Conservation (phyloP, 331 rosid species). For the Quercus lobata region DNA sequence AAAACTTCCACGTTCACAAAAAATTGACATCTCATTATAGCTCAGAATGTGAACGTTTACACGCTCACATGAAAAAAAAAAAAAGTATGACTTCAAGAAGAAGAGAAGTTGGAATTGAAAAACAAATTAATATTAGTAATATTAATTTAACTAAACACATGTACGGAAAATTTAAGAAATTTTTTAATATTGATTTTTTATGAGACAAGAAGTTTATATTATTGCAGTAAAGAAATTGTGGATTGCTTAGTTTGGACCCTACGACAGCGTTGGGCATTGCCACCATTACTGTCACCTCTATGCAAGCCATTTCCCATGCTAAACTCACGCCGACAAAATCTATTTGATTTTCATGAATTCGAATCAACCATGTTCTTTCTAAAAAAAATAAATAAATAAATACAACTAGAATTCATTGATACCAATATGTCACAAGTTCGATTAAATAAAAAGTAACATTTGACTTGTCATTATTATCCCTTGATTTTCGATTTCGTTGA, state of each 20-base stretch:
- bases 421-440: neutral
- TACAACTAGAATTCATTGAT: neutral
- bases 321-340: conserved; percentile 4
- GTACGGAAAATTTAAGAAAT: too few species aligned
- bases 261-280: conserved; percentile 6
- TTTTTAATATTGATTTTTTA: too few species aligned
- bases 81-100: too few species aligned
- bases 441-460: conserved; percentile 12
- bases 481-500: conserved; percentile 1
- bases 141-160: too few species aligned
- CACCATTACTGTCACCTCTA: neutral
- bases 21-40: too few species aligned
- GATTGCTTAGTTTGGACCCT: neutral
- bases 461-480: conserved; percentile 15
- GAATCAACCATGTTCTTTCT: neutral
- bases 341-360: neutral
- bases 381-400: too few species aligned
- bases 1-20: too few species aligned
- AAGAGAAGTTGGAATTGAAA: too few species aligned
- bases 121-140: too few species aligned
- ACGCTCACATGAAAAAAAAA: too few species aligned
- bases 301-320: neutral
- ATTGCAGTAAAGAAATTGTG: neutral
- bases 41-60: too few species aligned
- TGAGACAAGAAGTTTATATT: too few species aligned